Conservation (phyloP, 1,284 basidiomycete species). For the Apiotrichum porosum region DNA sequence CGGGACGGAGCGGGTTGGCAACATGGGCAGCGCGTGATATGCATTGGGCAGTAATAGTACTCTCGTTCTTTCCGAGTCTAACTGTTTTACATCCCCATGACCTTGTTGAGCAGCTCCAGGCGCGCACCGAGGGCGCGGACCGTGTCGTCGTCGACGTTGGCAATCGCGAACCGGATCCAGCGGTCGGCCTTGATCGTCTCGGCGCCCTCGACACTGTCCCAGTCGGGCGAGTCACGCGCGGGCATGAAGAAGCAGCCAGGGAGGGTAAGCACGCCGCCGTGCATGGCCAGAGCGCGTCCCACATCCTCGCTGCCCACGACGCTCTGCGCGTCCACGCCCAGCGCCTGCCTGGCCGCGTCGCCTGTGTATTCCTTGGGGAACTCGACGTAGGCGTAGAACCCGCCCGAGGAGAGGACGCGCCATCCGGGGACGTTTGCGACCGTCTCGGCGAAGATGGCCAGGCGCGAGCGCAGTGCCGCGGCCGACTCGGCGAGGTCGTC, state of each 20-base stretch:
- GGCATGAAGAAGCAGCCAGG: conserved; percentile 66
- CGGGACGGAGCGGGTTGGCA: too few species aligned
- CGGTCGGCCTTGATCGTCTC: conserved; percentile 31
- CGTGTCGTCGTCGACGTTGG: conserved; percentile 67
- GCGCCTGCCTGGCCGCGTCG: conserved; percentile 52
- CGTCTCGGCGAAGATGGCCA: conserved; percentile 55
- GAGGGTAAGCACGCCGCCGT: conserved; percentile 63
- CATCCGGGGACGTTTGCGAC: conserved; percentile 54
- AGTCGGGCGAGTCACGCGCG: conserved; percentile 33
- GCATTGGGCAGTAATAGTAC: neutral
- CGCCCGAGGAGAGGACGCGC: conserved; percentile 63
- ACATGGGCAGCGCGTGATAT: too few species aligned
- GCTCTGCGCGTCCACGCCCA: conserved; percentile 54
- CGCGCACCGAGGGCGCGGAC: conserved; percentile 59
- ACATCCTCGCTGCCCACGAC: conserved; percentile 53
- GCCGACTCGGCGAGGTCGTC: conserved; percentile 57
- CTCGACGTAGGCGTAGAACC: conserved; percentile 68
- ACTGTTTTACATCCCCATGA: conserved; percentile 13
- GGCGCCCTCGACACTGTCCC: conserved; percentile 26
- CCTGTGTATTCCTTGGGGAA: conserved; percentile 60
- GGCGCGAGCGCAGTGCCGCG: conserved; percentile 55
- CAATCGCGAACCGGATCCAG: conserved; percentile 60
- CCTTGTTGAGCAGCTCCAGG: conserved; percentile 52
- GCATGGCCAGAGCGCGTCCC: conserved; percentile 57
- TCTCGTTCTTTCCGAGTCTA: neutral